phyloP scores from a whole-genome alignment of 2,329 filamentous ascomycete genomes.

The Apiospora rasikravindrae region DNA sequence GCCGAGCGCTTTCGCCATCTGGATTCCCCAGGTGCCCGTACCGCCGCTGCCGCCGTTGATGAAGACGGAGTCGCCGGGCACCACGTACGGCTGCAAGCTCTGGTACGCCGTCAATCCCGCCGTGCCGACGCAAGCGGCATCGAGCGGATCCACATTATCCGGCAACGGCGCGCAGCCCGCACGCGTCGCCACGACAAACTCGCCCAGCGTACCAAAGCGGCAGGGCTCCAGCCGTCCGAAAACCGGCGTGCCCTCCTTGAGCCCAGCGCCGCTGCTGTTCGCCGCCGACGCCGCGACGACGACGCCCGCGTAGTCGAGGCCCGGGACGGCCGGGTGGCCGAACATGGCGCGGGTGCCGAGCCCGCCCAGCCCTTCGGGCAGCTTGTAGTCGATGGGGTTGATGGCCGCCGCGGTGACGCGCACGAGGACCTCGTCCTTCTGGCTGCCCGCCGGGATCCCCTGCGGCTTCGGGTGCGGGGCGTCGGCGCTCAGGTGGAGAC shows the following conservation, averaged over 20 bases:
- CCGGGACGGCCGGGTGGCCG: constrained; percentile 50
- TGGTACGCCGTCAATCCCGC: constrained; percentile 55
- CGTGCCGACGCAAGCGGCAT: constrained; percentile 50
- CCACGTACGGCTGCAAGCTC: constrained; percentile 50
- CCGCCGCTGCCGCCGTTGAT: constrained; percentile 71
- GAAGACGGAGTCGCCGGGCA: constrained; percentile 56
- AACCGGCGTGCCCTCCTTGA: constrained; percentile 48
- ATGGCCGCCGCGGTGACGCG: constrained; percentile 57
- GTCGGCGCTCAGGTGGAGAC: constrained; percentile 51
- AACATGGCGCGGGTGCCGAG: constrained; percentile 46
- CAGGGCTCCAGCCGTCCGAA: constrained; percentile 45
- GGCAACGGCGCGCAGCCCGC: constrained; percentile 46
- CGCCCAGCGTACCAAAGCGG: constrained; percentile 47
- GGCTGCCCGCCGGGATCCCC: constrained; percentile 32
- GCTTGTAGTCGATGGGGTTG: constrained; percentile 71
- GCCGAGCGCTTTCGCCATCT: constrained; percentile 66
- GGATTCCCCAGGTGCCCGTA: constrained; percentile 63
- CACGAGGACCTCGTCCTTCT: constrained; percentile 55
- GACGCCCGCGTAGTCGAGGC: constrained; percentile 56
- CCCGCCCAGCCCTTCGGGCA: constrained; percentile 51
- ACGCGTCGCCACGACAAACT: constrained; percentile 43
- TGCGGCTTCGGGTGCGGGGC: constrained; percentile 47
- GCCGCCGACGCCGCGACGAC: constrained; percentile 33
- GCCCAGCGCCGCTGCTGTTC: constrained; percentile 31
- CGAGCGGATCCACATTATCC: constrained; percentile 44